phyloP scores from a whole-genome alignment of 2,329 filamentous ascomycete genomes.

The Colletotrichum tofieldiae region DNA sequence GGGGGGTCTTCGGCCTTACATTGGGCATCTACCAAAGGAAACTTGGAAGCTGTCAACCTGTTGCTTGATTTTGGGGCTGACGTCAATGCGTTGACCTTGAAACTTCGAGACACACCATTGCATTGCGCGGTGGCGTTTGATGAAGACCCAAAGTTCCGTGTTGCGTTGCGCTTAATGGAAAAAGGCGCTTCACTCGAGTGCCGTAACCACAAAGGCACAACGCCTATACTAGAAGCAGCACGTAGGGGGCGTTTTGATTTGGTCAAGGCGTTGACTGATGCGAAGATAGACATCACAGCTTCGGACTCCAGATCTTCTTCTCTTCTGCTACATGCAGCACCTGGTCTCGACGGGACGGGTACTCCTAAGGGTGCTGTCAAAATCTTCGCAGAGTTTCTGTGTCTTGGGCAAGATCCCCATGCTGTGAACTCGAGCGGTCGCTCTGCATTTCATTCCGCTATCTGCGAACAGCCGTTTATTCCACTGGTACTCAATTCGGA shows the following conservation, averaged over 20 bases:
- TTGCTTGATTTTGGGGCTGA: background rate
- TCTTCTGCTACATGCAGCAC: background rate
- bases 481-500: background rate
- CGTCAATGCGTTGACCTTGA: background rate
- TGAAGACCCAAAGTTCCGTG: background rate
- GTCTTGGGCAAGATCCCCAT: background rate
- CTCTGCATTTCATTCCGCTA: background rate
- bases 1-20: background rate
- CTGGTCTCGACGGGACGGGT: background rate
- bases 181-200: background rate
- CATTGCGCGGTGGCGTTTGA: background rate
- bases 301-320: background rate
- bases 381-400: background rate
- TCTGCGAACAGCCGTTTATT: background rate
- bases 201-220: background rate
- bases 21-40: background rate
- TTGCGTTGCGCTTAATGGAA: background rate
- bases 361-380: background rate
- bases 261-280: background rate
- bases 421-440: background rate
- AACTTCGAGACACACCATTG: background rate
- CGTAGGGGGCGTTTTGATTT: background rate
- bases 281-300: background rate
- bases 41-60: background rate
- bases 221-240: background rate